These are phyloP conservation scores for Penicillium freii DNA, from an alignment of 2,329 filamentous ascomycete genomes.

Conservation along the genomic window DNA sequence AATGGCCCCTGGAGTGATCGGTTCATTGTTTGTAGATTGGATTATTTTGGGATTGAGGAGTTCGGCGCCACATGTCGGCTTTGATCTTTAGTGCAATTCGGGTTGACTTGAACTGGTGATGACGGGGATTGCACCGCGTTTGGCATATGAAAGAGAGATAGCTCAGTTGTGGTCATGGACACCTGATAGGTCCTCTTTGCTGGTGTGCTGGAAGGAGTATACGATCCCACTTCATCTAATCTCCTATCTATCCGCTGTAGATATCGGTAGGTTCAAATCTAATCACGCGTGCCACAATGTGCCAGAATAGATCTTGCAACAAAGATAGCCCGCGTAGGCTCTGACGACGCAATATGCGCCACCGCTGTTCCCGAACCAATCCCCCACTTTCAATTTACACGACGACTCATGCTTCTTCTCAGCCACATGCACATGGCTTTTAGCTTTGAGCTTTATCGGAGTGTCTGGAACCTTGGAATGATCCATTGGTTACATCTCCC, in stretches of 20 bases:
- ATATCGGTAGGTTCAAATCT: neutral
- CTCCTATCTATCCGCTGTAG: neutral
- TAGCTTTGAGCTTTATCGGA: neutral
- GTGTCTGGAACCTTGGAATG: neutral
- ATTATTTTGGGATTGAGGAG: neutral
- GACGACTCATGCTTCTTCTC: neutral
- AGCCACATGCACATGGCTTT: slow-evolving; percentile 9
- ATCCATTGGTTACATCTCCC: neutral
- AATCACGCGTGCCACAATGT: neutral
- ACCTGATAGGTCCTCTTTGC: neutral
- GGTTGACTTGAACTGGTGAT: neutral
- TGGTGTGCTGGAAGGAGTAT: neutral
- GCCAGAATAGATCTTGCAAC: neutral
- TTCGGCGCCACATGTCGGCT: neutral
- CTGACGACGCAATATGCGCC: neutral
- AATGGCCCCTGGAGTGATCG: neutral
- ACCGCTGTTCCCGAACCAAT: neutral
- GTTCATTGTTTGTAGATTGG: neutral
- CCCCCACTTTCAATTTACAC: neutral
- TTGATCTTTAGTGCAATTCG: neutral
- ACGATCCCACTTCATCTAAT: neutral
- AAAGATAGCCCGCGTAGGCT: neutral
- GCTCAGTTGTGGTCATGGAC: neutral
- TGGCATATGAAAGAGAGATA: neutral
- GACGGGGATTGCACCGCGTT: neutral